Conservation (phyloP, 345 rosid species). For the Eucalyptus cloeziana region DNA sequence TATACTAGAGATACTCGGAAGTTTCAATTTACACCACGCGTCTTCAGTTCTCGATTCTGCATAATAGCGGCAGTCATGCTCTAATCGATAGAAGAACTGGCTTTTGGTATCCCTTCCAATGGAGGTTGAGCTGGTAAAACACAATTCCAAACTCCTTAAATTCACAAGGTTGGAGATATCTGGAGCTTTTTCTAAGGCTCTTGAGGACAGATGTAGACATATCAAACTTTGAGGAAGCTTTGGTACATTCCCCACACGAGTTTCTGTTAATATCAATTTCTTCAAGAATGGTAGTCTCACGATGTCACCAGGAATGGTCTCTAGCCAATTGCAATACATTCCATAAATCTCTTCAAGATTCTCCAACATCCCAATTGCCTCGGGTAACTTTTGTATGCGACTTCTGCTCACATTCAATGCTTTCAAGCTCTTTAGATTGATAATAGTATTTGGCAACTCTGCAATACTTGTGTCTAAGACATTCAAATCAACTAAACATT, state of each 20-base stretch:
- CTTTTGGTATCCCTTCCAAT: accelerated
- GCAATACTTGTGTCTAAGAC: accelerated
- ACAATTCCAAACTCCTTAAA: background rate
- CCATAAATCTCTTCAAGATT: background rate
- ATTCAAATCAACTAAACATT: too few relatives aligned
- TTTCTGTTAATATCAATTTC: background rate
- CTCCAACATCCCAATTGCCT: background rate
- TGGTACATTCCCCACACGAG: accelerated
- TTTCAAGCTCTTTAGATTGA: background rate
- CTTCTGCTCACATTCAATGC: accelerated
- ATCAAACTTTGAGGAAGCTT: background rate
- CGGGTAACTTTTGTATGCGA: background rate
- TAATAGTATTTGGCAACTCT: background rate
- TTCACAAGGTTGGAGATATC: background rate
- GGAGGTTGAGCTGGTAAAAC: too few relatives aligned
- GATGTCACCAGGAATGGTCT: background rate
- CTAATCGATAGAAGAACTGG: accelerated
- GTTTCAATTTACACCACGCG: accelerated
- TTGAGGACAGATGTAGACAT: accelerated
- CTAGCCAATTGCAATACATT: accelerated
- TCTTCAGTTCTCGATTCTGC: accelerated
- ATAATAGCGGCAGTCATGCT: too few relatives aligned
- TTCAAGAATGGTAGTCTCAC: background rate
- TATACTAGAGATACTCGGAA: accelerated
- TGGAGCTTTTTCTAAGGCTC: background rate